These are phyloP conservation scores for Rutstroemia sp. DNA, from an alignment of 2,329 filamentous ascomycete species.

Conservation along the genomic window DNA sequence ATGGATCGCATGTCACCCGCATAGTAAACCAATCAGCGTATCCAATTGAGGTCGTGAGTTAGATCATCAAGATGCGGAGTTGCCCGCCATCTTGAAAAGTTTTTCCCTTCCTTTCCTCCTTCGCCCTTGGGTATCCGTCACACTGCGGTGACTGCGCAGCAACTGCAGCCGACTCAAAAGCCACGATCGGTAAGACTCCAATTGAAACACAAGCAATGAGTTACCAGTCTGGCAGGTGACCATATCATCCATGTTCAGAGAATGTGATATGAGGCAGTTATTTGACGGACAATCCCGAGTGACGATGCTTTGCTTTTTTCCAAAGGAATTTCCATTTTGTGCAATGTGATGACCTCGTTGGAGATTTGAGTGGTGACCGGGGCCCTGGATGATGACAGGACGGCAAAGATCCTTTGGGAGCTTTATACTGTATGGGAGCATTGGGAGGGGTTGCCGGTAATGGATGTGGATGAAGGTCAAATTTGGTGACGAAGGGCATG, in stretches of 20 bases:
- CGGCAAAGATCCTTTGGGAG: background rate
- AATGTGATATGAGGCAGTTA: constrained; percentile 5
- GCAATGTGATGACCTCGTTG: background rate
- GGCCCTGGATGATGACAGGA: background rate
- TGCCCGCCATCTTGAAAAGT: background rate
- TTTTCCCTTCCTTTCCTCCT: background rate
- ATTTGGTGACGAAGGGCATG: background rate
- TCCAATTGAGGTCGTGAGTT: background rate
- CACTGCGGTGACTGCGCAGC: background rate
- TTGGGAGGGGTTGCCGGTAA: background rate
- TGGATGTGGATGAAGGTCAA: background rate
- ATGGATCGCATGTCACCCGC: background rate
- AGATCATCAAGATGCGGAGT: constrained; percentile 2
- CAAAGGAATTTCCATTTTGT: background rate
- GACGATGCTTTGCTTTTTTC: background rate
- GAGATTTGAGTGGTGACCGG: background rate
- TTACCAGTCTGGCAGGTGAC: constrained; percentile 7
- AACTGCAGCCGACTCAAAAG: constrained; percentile 6
- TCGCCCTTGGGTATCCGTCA: background rate
- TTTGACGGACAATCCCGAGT: background rate
- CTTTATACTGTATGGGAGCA: background rate
- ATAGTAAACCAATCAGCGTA: background rate
- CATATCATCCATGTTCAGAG: constrained; percentile 5
- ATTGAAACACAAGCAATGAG: constrained; percentile 6
- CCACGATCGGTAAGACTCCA: constrained; percentile 10